Evolutionary conservation across 108 stramenopile genomes (phyloP).

Genomic region (Pseudonitzschia multiseries): DNA sequence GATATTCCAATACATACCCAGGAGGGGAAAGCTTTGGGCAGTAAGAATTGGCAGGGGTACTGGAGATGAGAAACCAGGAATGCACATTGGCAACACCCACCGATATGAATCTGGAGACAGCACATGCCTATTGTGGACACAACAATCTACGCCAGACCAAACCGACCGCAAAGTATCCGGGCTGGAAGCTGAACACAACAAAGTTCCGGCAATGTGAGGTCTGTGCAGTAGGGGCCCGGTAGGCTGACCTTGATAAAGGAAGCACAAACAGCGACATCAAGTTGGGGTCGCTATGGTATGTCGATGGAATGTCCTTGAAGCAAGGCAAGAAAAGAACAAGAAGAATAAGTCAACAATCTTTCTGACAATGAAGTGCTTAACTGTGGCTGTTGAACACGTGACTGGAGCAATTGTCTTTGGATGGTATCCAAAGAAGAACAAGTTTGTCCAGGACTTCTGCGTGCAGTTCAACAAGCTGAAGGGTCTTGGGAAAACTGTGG

Average conservation of each 20-base stretch:
- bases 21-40: slow-evolving; percentile 23
- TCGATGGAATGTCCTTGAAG: not conserved
- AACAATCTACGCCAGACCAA: not conserved
- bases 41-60: not conserved
- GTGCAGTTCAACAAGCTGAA: too few relatives aligned
- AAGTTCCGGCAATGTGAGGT: not conserved
- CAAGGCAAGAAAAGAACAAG: not conserved
- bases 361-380: too few relatives aligned
- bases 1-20: slow-evolving; percentile 36
- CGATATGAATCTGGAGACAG: not conserved
- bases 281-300: not conserved
- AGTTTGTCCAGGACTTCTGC: too few relatives aligned
- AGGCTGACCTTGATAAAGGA: not conserved
- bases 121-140: not conserved
- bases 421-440: too few relatives aligned
- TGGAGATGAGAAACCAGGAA: too few relatives aligned
- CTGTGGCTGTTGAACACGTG: too few relatives aligned
- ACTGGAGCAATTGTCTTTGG: too few relatives aligned
- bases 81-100: not conserved
- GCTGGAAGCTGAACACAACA: not conserved
- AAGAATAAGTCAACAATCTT: too few relatives aligned
- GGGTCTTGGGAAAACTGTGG: too few relatives aligned
- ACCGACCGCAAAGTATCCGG: not conserved
- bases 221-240: not conserved
- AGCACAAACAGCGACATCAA: not conserved